Evolutionary conservation across 345 rosid genomes (phyloP).

Genomic region (Rubroshorea leprosula): DNA sequence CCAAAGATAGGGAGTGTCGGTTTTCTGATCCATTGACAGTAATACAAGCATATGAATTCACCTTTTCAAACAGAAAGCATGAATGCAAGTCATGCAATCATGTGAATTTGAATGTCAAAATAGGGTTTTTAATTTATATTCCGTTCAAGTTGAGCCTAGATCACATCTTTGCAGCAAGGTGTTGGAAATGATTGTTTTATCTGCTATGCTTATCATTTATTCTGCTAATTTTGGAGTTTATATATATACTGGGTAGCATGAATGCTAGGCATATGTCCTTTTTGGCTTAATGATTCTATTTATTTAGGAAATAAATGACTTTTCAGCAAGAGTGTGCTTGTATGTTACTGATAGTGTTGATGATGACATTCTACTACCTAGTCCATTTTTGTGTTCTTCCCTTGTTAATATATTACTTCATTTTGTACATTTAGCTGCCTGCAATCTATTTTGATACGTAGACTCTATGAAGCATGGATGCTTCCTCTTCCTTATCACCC

Average conservation of each 20-base stretch:
- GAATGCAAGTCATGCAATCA: background rate
- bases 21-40: background rate
- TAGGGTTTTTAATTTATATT: background rate
- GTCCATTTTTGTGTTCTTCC: no score
- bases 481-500: no score
- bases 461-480: no score
- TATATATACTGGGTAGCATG: background rate
- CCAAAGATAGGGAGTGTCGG: background rate
- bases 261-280: no score
- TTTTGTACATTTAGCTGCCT: no score
- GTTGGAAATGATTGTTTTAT: background rate
- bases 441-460: no score
- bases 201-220: background rate
- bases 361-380: no score
- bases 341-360: no score
- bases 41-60: background rate
- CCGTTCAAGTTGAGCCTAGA: background rate
- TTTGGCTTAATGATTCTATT: no score
- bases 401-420: no score
- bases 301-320: no score
- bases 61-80: background rate
- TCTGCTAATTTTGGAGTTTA: background rate
- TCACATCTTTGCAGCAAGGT: background rate
- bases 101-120: background rate
- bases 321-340: no score